Evolutionary conservation across 2,329 filamentous ascomycete species (phyloP), one percentile per base, ranked within the genome.

Genomic region (Westerdykella ornata): DNA sequence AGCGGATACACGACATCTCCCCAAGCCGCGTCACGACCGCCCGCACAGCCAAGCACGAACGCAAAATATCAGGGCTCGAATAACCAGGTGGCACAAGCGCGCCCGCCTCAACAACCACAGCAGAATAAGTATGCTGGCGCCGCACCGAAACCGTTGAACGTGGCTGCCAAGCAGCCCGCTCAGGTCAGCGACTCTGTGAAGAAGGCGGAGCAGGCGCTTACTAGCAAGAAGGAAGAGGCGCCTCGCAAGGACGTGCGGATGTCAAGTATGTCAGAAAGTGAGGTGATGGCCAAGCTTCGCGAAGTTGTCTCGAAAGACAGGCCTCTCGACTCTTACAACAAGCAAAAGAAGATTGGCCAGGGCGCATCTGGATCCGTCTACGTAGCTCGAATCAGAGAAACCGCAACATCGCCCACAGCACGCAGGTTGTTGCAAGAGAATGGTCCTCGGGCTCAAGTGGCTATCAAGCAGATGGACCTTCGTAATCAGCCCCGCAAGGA

Each of bases 381-480:
- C 60, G 90, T 98, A 47, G 92, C 92, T 49, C 92, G 94, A 62
- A 86, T 98, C 48, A 92, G 92, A 67, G 86, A 95, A 60, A 82
- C 78, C 42, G 86, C 90, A 2, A 77, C 81, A n/a, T 94, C 88
- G n/a, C 68, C 75, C 13, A 79, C 86, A 51, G 90, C 90, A 16
- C 80, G 82, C 46, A 81, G 88, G 38, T 72, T 96, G 28, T 77
- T 94, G 47, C 81, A 85, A 32, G 80, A 82, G 51, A 84, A 94
- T 60, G 89, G 88, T 11, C 75, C 79, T 38, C 81, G 86, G 49
- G 87, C 87, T 37, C 88, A 96, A 64, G 92, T 98, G 47, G 92
- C 92, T 32, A 98, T 98, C 65, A 98, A 98, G 73, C 92, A 98
- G 71, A 98, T 98, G 92, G 92, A 98, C 70, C 78, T 98, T 42